These are phyloP conservation scores for Amaranthus cruentus DNA, from an alignment of 148 eudicot species.

Conservation along the genomic window DNA sequence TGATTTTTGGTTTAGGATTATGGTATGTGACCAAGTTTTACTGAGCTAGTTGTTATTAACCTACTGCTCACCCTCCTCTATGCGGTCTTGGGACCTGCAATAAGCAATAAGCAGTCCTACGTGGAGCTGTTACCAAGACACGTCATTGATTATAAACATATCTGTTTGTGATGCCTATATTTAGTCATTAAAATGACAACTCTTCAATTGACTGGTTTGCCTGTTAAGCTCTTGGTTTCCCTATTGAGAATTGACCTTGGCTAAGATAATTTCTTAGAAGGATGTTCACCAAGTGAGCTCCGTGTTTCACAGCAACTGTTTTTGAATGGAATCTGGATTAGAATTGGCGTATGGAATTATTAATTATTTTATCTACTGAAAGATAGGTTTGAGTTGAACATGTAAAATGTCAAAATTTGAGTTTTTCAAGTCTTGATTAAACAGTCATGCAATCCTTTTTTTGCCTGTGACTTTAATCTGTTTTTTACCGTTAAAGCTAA, in stretches of 20 bases:
- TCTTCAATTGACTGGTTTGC: not conserved
- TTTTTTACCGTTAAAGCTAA: slow-evolving; percentile 7
- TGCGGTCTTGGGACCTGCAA: too few species aligned
- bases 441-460: not conserved
- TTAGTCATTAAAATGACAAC: not conserved
- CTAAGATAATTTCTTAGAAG: not conserved
- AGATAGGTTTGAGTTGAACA: not conserved
- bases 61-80: too few species aligned
- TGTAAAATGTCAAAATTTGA: not conserved
- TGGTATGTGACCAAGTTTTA: too few species aligned
- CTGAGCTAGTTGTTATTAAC: too few species aligned
- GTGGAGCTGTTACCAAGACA: too few species aligned
- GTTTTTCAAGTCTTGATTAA: not conserved
- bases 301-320: not conserved
- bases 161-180: not conserved
- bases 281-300: not conserved
- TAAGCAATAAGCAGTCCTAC: too few species aligned
- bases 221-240: not conserved
- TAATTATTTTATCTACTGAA: not conserved
- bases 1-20: too few species aligned
- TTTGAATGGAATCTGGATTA: slow-evolving; percentile 1
- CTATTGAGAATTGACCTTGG: not conserved
- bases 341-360: not conserved
- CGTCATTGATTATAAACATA: slow-evolving; percentile 2
- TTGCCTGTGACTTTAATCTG: slow-evolving; percentile 1